Base-by-base conservation (phyloP, 306 rosid species). In the Cicer bijugum region DNA sequence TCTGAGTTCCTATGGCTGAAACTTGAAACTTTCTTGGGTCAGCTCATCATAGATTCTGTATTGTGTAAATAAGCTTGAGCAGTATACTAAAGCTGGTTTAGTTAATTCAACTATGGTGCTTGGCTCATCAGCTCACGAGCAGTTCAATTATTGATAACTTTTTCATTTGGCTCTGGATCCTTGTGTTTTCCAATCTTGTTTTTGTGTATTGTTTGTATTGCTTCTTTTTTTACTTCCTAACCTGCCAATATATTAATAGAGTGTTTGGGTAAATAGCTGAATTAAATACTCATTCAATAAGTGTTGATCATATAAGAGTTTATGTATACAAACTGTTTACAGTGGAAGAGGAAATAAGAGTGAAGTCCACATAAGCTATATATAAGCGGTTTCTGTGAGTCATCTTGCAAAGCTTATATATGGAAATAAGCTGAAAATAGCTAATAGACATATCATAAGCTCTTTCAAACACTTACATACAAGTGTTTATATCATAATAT, bases 1-100 rank as follows among this genome's bases (percentile, higher is more conserved):
- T 40, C 48, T 23, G 40, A 43, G 15, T 48, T 65, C 44, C 52
- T 38, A 35, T 16, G 38, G 62, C 12, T 79, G 48, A 67, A 45
- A 46, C 67, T 14, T 12, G 60, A 28, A 28, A 28, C 35, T 28
- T 12, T 43, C 63, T 72, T 72, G 78, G 52, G 19, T 76, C 4
- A 0, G 67, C 33, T 52, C 37, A 19, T 35, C 14, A 15, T 53
- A 55, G 19, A 12, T 75, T 75, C n/a, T 65, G 39, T 66, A 10
- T 28, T 55, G 42, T 15, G 16, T 39, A 11, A 50, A 38, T 43
- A 75, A 52, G 66, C 52, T 15, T 53, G 46, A 65, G 12, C 57
- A 19, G 52, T 50, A 62, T 63, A 12, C 46, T 51, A 52, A 63
- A 19, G 63, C n/a, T 69, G 5, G 16, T 66, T 60, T 48, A 2